Percentiles rank a stretch among this genome's conserved stretches.
Conservation (phyloP, 768 basidiomycete species). For the Hebeloma cylindrosporum region DNA sequence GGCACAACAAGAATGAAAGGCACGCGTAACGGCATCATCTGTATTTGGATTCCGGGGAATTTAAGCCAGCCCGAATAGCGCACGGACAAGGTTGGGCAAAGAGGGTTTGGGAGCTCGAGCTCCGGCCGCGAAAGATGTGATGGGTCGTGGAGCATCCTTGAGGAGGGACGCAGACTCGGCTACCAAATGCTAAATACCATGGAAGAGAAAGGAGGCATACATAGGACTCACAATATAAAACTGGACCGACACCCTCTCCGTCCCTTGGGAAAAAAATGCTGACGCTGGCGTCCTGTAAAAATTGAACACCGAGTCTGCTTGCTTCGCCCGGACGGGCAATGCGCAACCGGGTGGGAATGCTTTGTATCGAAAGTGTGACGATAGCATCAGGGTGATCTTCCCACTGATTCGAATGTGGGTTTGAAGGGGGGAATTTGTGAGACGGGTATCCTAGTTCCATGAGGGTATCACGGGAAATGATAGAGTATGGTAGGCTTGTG, state of each 20-base stretch:
- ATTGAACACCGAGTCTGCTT: slow-evolving; percentile 30
- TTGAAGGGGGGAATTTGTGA: slow-evolving; percentile 4
- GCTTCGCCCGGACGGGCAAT: slow-evolving; percentile 29
- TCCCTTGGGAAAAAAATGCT: slow-evolving; percentile 28
- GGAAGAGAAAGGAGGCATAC: background rate
- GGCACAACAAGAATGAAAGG: too few species aligned
- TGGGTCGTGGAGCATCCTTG: slow-evolving; percentile 23
- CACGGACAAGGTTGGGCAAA: slow-evolving; percentile 29
- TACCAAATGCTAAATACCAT: slow-evolving; percentile 6
- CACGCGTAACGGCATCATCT: too few species aligned
- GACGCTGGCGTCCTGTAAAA: slow-evolving; percentile 28
- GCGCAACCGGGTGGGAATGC: slow-evolving; percentile 22
- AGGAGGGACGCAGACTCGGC: slow-evolving; percentile 23
- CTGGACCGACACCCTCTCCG: slow-evolving; percentile 27
- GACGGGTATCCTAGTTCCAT: slow-evolving; percentile 25
- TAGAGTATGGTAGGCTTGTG: slow-evolving; percentile 28
- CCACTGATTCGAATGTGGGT: slow-evolving; percentile 10
- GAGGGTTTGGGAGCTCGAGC: slow-evolving; percentile 19
- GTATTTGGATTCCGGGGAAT: too few species aligned
- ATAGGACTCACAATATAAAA: slow-evolving; percentile 28
- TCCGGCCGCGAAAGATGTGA: slow-evolving; percentile 18
- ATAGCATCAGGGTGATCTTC: slow-evolving; percentile 8
- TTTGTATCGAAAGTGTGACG: slow-evolving; percentile 26
- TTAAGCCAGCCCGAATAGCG: slow-evolving; percentile 16
- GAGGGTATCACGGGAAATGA: slow-evolving; percentile 31